These are phyloP conservation scores for Acrocalymma vagum DNA, from an alignment of 2,329 filamentous ascomycete genomes.

Conservation along the genomic window DNA sequence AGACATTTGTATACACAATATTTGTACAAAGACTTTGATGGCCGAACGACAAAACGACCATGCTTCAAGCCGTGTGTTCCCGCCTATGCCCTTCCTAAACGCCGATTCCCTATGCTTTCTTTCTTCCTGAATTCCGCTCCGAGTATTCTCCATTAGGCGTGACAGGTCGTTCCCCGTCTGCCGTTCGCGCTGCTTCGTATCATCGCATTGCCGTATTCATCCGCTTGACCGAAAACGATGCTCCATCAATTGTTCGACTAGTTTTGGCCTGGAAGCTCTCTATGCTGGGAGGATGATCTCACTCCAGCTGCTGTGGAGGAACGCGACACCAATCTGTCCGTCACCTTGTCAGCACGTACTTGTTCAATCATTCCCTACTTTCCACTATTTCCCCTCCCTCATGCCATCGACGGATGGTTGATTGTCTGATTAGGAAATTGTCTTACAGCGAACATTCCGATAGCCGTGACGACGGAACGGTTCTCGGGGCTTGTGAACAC, in stretches of 20 bases:
- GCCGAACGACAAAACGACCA: no score
- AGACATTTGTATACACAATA: no score
- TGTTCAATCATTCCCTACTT: conserved; percentile 7
- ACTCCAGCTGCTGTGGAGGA: conserved; percentile 62
- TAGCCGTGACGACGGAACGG: conserved; percentile 56
- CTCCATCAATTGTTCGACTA: no score
- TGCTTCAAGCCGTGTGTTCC: no score
- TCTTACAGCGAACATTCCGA: conserved; percentile 61
- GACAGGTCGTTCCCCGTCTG: not conserved
- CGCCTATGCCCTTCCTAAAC: conserved; percentile 22
- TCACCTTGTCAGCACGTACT: conserved; percentile 25
- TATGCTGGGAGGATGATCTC: conserved; percentile 61
- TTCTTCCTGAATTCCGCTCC: not conserved
- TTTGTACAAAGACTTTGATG: no score
- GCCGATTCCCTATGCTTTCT: conserved; percentile 20
- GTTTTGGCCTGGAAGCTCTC: no score
- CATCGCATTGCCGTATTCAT: conserved; percentile 2
- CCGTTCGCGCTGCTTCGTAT: no score
- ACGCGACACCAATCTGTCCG: conserved; percentile 58
- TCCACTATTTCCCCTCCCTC: conserved; percentile 1
- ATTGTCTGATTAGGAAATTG: not conserved
- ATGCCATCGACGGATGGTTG: no score
- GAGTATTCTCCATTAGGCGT: not conserved
- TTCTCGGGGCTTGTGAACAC: conserved; percentile 58
- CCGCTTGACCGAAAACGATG: no score